phyloP scores from a whole-genome alignment of 2,329 filamentous ascomycete genomes.

The Fusarium phyllophilum region DNA sequence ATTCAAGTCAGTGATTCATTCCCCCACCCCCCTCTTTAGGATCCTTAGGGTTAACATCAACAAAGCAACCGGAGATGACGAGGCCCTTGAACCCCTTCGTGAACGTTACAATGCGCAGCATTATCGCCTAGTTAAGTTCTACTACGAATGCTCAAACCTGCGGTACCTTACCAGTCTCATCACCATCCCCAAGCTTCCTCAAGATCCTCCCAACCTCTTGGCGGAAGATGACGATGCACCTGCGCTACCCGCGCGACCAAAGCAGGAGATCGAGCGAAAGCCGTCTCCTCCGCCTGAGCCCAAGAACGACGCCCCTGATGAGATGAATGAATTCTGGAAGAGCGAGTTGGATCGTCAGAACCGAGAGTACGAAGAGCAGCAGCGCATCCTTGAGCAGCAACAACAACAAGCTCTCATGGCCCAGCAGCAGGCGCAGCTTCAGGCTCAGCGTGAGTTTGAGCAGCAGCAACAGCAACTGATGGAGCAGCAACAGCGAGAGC shows the following conservation, averaged over 20 bases:
- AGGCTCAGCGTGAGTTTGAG: slow-evolving; percentile 94
- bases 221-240: slow-evolving; percentile 86
- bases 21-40: not conserved
- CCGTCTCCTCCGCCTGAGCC: slow-evolving; percentile 76
- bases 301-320: slow-evolving; percentile 84
- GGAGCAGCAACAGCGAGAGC: slow-evolving; percentile 90
- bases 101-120: slow-evolving; percentile 94
- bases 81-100: slow-evolving; percentile 88
- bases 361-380: slow-evolving; percentile 93
- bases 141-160: slow-evolving; percentile 98
- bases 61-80: slow-evolving; percentile 87
- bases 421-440: slow-evolving; percentile 83
- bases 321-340: slow-evolving; percentile 99
- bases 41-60: slow-evolving; percentile 33
- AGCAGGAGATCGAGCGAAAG: slow-evolving; percentile 74
- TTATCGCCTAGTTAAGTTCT: slow-evolving; percentile 95
- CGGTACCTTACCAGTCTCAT: slow-evolving; percentile 96
- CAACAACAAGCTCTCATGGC: slow-evolving; percentile 83
- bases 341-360: slow-evolving; percentile 91
- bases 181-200: slow-evolving; percentile 92
- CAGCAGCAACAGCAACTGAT: slow-evolving; percentile 89
- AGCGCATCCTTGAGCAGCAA: slow-evolving; percentile 86
- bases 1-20: slow-evolving; percentile 74
- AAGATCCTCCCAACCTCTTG: slow-evolving; percentile 90
- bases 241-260: slow-evolving; percentile 82